Base-by-base conservation (phyloP, 2,329 filamentous ascomycete species). In the Colletotrichum echinochloae region DNA sequence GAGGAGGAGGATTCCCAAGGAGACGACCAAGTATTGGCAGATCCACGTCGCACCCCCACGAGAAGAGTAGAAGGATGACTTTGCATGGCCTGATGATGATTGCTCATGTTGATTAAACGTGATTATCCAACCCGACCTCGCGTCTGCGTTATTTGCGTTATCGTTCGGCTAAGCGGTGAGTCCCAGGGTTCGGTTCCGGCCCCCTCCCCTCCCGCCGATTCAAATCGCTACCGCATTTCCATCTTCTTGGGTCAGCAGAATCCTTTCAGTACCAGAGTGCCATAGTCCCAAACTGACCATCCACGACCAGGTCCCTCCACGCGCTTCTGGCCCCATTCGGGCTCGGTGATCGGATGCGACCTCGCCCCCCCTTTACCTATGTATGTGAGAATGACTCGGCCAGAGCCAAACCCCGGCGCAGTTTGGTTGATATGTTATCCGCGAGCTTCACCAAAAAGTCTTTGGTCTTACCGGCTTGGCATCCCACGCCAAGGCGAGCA, bases 11-110 rank as follows among this genome's bases (percentile, higher is more conserved):
- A 81, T 79, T 23, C 77, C 80, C 2, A 72, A 77, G 30, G 74
- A 79, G 26, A 60, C 81, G 74, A 81, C 78, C 35, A 74, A 77
- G 60, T 74, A 80, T n/a, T 85, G 83, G 83, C 78, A 84, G 73
- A 76, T 84, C 14, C 83, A 85, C 61, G 81, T 83, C 6, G 74
- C 74, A 14, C 65, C 72, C 18, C 59, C 61, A 8, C 48, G 46
- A 12, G 44, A 66, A 28, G 57, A 57, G 18, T 56, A 57, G 33
- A 16, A 28, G 5, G 57, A 26, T 5, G 11, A 8, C 0, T 7
- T 33, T 23, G 11, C 7, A 11, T 5, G 46, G 26, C 12, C 5
- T 5, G 20, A 18, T 16, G 26, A 44, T n/a, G 16, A 44, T 12
- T 28, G 12, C 18, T 14, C 46, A 46, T 2, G 12, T 46, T 46